Base-by-base conservation (phyloP, 2,329 filamentous ascomycete species). In the Hansfordia pulvinata region DNA sequence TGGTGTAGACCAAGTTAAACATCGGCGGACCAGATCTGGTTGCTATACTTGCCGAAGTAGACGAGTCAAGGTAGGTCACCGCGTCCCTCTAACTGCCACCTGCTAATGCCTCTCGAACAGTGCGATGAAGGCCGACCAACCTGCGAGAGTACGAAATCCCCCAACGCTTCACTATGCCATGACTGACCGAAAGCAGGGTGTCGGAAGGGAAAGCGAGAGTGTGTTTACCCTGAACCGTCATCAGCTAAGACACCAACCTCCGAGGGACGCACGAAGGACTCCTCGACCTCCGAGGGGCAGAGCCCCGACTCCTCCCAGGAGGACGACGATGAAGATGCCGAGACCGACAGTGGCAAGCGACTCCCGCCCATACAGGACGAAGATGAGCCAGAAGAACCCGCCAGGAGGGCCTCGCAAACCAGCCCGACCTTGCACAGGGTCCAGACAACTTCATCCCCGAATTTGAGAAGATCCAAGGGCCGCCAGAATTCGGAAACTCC, bases 21-120 rank as follows among this genome's bases (percentile, higher is more conserved):
- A 96, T 50, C 78, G 86, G 34, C 74, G 90, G 39, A 96, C 90
- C 22, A 69, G 90, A 41, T 94, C 85, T 36, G 90, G 90, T 16
- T 98, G 90, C 56, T 94, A 64, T 37, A 96, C 86, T 24, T 98
- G 90, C 53, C 71, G 90, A 32, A 77, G 76, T 42, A 71, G 90
- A 38, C 72, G 90, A 50, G 86, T 96, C 27, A 96, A 79, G 64
- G 73, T 75, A 58, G 37, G 46, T 26, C 26, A 10, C 12, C 10
- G n/a, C 20, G 20, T 19, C 18, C 14, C 22, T 14, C 9, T 10
- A 11, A 27, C 10, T 20, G 21, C 18, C 23, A 21, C 31, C 42
- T 33, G 40, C 21, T 33, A 28, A 44, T 53, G 36, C 53, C 21
- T 28, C 29, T 19, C 20, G 16, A n/a, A 22, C 13, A 93, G 81